Evolutionary conservation across 2,329 filamentous ascomycete genomes (phyloP), one percentile per base, ranked within the genome.

Genomic region (Fusarium sp.): DNA sequence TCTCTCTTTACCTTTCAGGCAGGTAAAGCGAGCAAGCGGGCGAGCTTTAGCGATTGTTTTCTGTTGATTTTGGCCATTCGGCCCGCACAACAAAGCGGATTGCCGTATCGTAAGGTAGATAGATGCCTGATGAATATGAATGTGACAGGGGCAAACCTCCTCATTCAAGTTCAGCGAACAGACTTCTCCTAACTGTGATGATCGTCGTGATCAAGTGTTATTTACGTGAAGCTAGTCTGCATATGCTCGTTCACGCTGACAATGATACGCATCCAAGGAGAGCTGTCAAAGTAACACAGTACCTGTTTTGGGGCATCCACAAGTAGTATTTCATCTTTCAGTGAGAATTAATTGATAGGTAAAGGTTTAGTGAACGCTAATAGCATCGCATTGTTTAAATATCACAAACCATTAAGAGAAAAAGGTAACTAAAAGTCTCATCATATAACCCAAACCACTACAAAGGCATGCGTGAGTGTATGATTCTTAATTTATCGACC

Each of bases 1-100:
- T 32, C 45, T 28, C 38, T 38, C 59, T 58, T 69, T 62, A 52
- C 48, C 47, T 39, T 68, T 44, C 57, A 42, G 59, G 68, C 48
- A 48, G 68, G 55, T 45, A 63, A 63, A 69, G 59, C 30, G 59
- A 68, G 55, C 57, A 57, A 69, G 62, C 60, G 47, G 58, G 34
- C 41, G 72, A 75, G 56, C 44, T 54, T 57, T 50, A 75, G 72
- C 72, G 69, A 75, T 59, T 66, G 47, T 74, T 75, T 65, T 60
- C 44, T 74, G 45, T 57, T 55, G 39, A 61, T 59, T 58, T 55
- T 32, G 47, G 63, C 58, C 57, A 41, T 56, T 38, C 45, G 60
- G 63, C 39, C 52, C 38, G 41, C 38, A 68, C 52, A 74, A 56
- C 68, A 56, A n/a, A 61, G 68, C 42, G 24, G 39, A 44, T 44